A percentile compares a stretch with the other conserved stretches of the same genome.
These are phyloP conservation scores for Leptographium wingfieldii DNA, from an alignment of 2,329 filamentous ascomycete genomes.

Conservation along the genomic window DNA sequence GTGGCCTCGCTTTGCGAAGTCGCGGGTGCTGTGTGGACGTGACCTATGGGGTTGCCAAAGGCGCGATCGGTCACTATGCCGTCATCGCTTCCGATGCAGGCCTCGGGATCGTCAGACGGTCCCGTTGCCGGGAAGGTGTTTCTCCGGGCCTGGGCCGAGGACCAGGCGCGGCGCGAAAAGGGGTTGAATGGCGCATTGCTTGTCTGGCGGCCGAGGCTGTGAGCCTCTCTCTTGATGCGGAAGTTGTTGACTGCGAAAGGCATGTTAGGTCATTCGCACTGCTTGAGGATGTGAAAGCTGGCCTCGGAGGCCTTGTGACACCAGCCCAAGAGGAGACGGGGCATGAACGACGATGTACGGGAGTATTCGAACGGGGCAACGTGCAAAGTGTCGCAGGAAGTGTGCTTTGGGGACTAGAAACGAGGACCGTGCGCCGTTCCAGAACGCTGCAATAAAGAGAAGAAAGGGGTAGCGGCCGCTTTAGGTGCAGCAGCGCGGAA, in stretches of 20 bases:
- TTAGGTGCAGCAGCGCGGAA: no score
- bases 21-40: slow-evolving; percentile 18
- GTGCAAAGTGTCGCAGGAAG: not conserved
- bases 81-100: slow-evolving; percentile 22
- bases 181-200: slow-evolving; percentile 28
- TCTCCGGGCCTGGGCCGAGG: slow-evolving; percentile 13
- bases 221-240: slow-evolving; percentile 31
- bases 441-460: no score
- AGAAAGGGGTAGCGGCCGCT: no score
- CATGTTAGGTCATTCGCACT: slow-evolving; percentile 9
- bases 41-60: slow-evolving; percentile 20
- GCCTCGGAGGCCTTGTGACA: not conserved
- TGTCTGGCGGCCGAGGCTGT: slow-evolving; percentile 27
- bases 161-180: slow-evolving; percentile 30
- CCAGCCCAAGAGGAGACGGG: not conserved
- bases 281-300: not conserved
- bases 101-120: slow-evolving; percentile 10
- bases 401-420: not conserved
- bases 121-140: slow-evolving; percentile 17
- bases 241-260: slow-evolving; percentile 30
- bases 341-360: not conserved
- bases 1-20: not conserved
- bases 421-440: not conserved
- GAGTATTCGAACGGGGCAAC: no score
- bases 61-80: slow-evolving; percentile 10